A percentile compares a stretch with the other conserved stretches of the same genome.
Evolutionary conservation across 2,329 filamentous ascomycete genomes (phyloP).

Genomic region (Monilinia polystroma): DNA sequence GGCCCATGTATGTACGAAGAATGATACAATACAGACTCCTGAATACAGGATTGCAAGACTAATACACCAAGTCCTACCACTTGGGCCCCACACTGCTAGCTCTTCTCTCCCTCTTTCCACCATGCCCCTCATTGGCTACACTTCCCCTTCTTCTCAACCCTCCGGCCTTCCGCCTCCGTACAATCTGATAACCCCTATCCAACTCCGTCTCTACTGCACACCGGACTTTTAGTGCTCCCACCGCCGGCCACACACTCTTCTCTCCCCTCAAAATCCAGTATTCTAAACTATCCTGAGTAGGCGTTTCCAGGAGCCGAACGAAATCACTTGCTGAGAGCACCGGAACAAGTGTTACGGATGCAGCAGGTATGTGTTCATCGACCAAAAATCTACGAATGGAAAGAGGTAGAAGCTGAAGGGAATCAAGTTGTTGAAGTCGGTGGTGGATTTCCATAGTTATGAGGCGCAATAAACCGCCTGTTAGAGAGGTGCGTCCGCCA

Average conservation of each 20-base stretch:
- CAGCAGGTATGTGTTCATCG: conserved; percentile 77
- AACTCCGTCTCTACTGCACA: conserved; percentile 86
- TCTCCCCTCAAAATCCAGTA: conserved; percentile 88
- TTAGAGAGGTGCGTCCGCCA: conserved; percentile 57
- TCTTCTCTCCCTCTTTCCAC: conserved; percentile 34
- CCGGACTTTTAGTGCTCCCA: conserved; percentile 76
- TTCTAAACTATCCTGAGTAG: conserved; percentile 70
- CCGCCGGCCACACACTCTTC: conserved; percentile 84
- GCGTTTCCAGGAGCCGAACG: conserved; percentile 75
- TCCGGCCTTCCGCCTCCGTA: conserved; percentile 54
- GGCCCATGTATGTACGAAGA: not conserved
- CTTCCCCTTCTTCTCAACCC: conserved; percentile 39
- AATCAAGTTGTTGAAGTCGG: conserved; percentile 77
- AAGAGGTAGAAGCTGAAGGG: conserved; percentile 68
- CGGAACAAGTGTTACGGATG: conserved; percentile 78
- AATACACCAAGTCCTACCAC: conserved; percentile 21
- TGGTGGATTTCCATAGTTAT: conserved; percentile 77
- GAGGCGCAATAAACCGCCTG: conserved; percentile 62
- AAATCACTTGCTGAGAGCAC: conserved; percentile 74
- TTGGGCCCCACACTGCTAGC: conserved; percentile 37
- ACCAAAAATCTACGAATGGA: conserved; percentile 74
- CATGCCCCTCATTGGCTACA: conserved; percentile 36
- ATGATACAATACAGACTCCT: not conserved
- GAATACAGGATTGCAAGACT: not conserved
- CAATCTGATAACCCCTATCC: conserved; percentile 79